These are phyloP conservation scores for Saturnispora saitoi DNA, from an alignment of 805 yeast species.

Conservation along the genomic window DNA sequence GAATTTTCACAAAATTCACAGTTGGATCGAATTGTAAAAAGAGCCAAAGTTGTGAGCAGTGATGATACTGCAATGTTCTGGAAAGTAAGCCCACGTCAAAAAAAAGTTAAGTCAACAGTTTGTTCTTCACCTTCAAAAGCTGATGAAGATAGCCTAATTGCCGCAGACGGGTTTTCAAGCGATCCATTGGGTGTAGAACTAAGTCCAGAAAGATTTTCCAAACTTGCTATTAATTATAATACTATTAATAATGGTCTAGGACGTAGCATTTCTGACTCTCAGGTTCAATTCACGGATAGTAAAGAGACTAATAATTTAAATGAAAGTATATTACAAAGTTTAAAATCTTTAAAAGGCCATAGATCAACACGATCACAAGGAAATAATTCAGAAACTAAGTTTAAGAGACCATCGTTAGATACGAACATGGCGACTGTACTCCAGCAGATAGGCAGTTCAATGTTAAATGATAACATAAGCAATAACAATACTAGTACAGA, in stretches of 20 bases:
- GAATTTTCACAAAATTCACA: background rate
- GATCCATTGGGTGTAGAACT: conserved; percentile 1
- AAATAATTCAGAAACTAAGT: background rate
- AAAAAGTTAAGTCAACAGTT: background rate
- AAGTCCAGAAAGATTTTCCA: conserved; percentile 3
- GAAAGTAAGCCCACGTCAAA: conserved; percentile 7
- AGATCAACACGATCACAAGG: background rate
- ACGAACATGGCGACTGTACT: conserved; percentile 1
- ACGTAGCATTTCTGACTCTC: background rate
- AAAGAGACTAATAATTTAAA: conserved; percentile 3
- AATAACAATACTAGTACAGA: background rate
- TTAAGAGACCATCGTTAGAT: background rate
- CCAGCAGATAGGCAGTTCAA: conserved; percentile 4
- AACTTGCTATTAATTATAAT: background rate
- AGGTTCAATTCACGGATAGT: background rate
- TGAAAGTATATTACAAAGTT: conserved; percentile 4
- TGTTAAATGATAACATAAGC: background rate
- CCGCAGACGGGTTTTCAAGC: background rate
- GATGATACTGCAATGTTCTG: conserved; percentile 8
- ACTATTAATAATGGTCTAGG: background rate
- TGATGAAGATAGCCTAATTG: conserved; percentile 1
- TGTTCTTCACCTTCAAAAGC: conserved; percentile 5
- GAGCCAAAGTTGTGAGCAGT: conserved; percentile 1
- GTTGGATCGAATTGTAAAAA: background rate
- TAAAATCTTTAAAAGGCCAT: conserved; percentile 1